These are phyloP conservation scores for Penstemon eatonii DNA, from an alignment of 257 asterid genomes.

Conservation along the genomic window DNA sequence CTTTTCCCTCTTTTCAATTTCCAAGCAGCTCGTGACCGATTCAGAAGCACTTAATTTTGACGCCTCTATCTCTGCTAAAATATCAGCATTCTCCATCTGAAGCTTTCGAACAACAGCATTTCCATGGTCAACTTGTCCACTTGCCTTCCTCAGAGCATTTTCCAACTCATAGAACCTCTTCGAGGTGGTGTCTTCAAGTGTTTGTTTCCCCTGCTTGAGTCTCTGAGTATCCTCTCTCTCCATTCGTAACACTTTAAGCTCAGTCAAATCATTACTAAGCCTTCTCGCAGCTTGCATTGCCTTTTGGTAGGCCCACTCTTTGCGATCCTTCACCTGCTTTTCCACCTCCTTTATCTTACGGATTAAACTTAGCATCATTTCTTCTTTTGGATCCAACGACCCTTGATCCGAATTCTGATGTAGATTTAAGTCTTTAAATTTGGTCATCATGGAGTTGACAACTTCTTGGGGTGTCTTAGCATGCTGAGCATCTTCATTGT, in stretches of 20 bases:
- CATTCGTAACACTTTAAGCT: constrained; percentile 79
- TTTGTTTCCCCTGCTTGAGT: constrained; percentile 70
- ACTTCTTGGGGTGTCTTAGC: constrained; percentile 60
- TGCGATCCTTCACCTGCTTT: constrained; percentile 79
- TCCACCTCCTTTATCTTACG: constrained; percentile 85
- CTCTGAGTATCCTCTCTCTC: constrained; percentile 86
- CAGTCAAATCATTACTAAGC: constrained; percentile 86
- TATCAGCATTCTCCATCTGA: constrained; percentile 82
- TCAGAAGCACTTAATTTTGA: constrained; percentile 89
- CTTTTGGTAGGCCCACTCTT: constrained; percentile 96
- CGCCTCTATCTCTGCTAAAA: constrained; percentile 94
- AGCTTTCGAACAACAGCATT: constrained; percentile 79
- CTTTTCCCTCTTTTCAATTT: constrained; percentile 88
- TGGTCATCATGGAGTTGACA: constrained; percentile 75
- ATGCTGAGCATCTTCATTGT: constrained; percentile 48
- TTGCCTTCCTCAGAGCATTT: constrained; percentile 75
- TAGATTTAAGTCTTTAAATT: constrained; percentile 78
- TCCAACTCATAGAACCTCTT: constrained; percentile 79
- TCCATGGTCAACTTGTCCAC: constrained; percentile 81
- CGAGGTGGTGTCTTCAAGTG: constrained; percentile 63
- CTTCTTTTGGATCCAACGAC: constrained; percentile 73
- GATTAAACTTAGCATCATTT: constrained; percentile 65
- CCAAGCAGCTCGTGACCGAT: constrained; percentile 66
- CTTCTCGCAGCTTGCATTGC: constrained; percentile 97
- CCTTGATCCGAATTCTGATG: constrained; percentile 65